Evolutionary conservation across 371 early-diverging fungal genomes (phyloP).

Genomic region (Catenaria anguillulae): DNA sequence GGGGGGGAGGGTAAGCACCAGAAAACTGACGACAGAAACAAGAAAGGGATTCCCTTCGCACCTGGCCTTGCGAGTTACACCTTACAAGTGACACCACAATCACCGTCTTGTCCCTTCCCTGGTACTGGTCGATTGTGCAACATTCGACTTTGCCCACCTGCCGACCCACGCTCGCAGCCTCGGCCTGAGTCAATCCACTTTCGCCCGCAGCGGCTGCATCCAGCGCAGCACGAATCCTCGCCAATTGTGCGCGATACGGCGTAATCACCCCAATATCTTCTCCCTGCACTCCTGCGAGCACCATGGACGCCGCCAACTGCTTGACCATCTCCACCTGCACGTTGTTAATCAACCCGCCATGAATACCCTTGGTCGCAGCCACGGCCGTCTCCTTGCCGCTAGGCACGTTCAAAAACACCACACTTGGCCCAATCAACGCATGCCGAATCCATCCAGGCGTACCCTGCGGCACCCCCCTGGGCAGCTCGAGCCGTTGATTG

Average conservation of each 20-base stretch:
- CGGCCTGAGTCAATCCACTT: conserved; percentile 37
- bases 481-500: not conserved
- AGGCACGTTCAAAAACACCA: not conserved
- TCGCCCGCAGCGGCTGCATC: conserved; percentile 31
- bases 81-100: conserved; percentile 79
- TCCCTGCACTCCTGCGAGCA: conserved; percentile 45
- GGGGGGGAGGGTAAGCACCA: not conserved
- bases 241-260: conserved; percentile 72
- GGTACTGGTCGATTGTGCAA: conserved; percentile 79
- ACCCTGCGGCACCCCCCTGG: not conserved
- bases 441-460: not conserved
- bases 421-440: not conserved
- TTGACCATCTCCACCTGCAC: conserved; percentile 1
- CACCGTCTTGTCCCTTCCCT: conserved; percentile 85
- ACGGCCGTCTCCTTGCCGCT: too few relatives aligned
- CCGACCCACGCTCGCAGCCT: conserved; percentile 12
- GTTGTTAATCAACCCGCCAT: not conserved
- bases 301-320: conserved; percentile 37
- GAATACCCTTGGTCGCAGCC: too few relatives aligned
- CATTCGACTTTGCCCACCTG: conserved; percentile 30
- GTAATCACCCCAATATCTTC: conserved; percentile 64
- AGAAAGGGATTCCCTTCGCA: conserved; percentile 17
- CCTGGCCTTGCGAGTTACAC: conserved; percentile 51
- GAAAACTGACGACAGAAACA: too few relatives aligned
- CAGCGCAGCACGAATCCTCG: conserved; percentile 32